phyloP scores from a whole-genome alignment of 108 stramenopile species.

The Skeletonema costatum region DNA sequence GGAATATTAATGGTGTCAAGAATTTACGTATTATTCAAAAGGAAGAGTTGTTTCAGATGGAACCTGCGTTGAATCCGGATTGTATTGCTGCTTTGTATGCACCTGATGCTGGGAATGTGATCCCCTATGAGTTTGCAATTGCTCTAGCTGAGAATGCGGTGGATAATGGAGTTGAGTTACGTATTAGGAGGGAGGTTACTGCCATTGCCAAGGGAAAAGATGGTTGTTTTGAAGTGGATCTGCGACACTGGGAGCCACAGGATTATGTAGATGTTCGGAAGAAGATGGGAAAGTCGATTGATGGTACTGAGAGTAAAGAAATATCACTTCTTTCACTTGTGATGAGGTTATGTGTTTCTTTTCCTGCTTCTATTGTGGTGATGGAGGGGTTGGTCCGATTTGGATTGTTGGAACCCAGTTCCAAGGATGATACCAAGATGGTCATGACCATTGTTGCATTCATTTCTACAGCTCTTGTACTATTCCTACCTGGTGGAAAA shows the following conservation, averaged over 20 bases:
- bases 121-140: conserved; percentile 84
- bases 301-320: conserved; percentile 26
- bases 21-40: conserved; percentile 64
- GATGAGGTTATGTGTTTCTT: conserved; percentile 18
- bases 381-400: conserved; percentile 28
- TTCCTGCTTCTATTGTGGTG: conserved; percentile 26
- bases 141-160: conserved; percentile 86
- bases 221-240: conserved; percentile 35
- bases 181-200: conserved; percentile 71
- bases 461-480: conserved; percentile 23
- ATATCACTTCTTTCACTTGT: neutral
- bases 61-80: conserved; percentile 63
- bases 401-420: conserved; percentile 31
- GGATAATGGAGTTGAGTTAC: conserved; percentile 85
- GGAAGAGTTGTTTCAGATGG: conserved; percentile 65
- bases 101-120: conserved; percentile 86
- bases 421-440: conserved; percentile 21
- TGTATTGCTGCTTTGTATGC: conserved; percentile 74
- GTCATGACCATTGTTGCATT: conserved; percentile 32
- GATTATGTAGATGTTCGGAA: conserved; percentile 52
- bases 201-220: conserved; percentile 36
- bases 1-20: conserved; percentile 76
- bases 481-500: neutral
- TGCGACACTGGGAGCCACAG: conserved; percentile 75
- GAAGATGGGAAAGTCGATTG: conserved; percentile 42